phyloP scores from a whole-genome alignment of 257 asterid species.

The Ligustrum vulgare region DNA sequence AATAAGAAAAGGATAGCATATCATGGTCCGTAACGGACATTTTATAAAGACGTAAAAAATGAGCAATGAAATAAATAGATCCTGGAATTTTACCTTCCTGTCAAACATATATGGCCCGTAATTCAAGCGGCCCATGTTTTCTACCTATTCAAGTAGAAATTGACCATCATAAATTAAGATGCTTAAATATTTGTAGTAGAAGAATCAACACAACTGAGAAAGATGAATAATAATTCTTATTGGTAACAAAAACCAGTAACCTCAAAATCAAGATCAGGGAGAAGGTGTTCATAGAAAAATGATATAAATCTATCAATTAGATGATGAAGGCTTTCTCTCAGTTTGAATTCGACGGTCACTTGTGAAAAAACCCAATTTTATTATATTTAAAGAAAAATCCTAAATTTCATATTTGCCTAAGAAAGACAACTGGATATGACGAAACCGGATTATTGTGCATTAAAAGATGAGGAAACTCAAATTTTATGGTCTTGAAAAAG shows the following conservation, averaged over 20 bases:
- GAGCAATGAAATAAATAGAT: constrained; percentile 7
- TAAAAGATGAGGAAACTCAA: neutral
- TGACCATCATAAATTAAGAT: constrained; percentile 8
- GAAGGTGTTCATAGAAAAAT: neutral
- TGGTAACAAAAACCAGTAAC: neutral
- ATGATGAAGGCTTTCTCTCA: neutral
- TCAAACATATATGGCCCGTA: constrained; percentile 75
- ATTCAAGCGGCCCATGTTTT: constrained; percentile 96
- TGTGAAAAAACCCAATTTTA: neutral
- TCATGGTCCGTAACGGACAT: neutral
- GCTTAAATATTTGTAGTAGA: neutral
- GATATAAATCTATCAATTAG: neutral
- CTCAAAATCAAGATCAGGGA: neutral
- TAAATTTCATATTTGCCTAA: neutral
- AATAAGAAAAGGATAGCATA: neutral
- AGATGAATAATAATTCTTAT: constrained; percentile 3
- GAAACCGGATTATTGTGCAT: neutral
- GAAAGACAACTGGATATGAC: neutral
- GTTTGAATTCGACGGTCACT: neutral
- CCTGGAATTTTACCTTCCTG: constrained; percentile 61
- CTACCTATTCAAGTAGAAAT: constrained; percentile 58
- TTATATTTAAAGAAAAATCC: neutral
- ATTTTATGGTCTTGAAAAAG: neutral
- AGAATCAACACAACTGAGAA: neutral
- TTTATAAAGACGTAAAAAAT: neutral